phyloP scores from a whole-genome alignment of 2,329 filamentous ascomycete species.

The Fusarium sp. region DNA sequence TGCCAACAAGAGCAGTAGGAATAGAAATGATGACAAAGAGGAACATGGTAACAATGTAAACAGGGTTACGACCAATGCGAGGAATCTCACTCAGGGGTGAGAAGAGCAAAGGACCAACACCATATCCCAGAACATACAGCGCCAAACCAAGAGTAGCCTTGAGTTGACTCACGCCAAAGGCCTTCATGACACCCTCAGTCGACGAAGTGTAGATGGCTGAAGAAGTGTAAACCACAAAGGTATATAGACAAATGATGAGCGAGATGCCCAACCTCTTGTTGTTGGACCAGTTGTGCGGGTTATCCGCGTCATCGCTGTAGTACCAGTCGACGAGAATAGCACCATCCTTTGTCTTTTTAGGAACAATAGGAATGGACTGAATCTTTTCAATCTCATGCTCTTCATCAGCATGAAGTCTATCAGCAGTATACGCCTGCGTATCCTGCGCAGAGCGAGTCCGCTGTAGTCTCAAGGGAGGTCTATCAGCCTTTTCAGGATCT shows the following conservation, averaged over 20 bases:
- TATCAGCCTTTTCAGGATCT: slow-evolving; percentile 17
- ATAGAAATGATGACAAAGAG: slow-evolving; percentile 75
- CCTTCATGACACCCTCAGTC: slow-evolving; percentile 58
- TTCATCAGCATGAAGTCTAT: slow-evolving; percentile 45
- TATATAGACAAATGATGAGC: slow-evolving; percentile 64
- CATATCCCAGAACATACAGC: slow-evolving; percentile 72
- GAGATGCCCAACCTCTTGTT: slow-evolving; percentile 54
- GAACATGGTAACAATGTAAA: slow-evolving; percentile 75
- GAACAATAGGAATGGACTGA: slow-evolving; percentile 60
- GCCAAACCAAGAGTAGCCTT: slow-evolving; percentile 68
- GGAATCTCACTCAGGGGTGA: slow-evolving; percentile 76
- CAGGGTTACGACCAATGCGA: slow-evolving; percentile 71
- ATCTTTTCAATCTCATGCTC: slow-evolving; percentile 52
- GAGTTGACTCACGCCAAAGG: slow-evolving; percentile 63
- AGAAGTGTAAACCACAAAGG: slow-evolving; percentile 67
- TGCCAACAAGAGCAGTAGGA: slow-evolving; percentile 70
- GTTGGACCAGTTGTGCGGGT: slow-evolving; percentile 66
- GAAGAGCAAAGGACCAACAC: slow-evolving; percentile 72
- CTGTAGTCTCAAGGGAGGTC: slow-evolving; percentile 25
- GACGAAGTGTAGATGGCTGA: slow-evolving; percentile 61
- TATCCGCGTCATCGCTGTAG: slow-evolving; percentile 63
- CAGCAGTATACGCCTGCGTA: slow-evolving; percentile 30
- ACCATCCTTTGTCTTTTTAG: slow-evolving; percentile 61
- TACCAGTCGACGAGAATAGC: slow-evolving; percentile 65
- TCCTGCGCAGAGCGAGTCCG: slow-evolving; percentile 40